A percentile compares a stretch with the other conserved stretches of the same genome.
These are phyloP conservation scores for Metrosideros polymorpha DNA, from an alignment of 441 rosid species.

Conservation along the genomic window DNA sequence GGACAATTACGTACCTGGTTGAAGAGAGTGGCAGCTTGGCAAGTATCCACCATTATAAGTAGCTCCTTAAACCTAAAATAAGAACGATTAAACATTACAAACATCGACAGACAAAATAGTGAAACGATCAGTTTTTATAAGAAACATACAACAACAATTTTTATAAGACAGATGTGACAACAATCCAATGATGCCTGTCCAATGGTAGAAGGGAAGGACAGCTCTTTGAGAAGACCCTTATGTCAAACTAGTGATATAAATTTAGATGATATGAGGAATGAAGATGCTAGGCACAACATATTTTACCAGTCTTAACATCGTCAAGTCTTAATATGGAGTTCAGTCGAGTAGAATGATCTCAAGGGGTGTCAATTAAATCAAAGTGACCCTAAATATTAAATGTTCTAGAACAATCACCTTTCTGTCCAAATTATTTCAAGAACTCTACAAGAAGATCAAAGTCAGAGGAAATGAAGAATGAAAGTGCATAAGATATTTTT, in stretches of 20 bases:
- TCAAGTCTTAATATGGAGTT: background rate
- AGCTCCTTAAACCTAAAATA: conserved; percentile 80
- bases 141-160: too few species aligned
- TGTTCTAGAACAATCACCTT: background rate
- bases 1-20: conserved; percentile 51
- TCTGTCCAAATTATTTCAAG: background rate
- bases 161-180: background rate
- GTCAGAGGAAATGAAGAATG: background rate
- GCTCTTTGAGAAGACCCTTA: background rate
- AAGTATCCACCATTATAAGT: conserved; percentile 95
- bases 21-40: conserved; percentile 98
- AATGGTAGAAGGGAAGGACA: background rate
- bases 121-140: conserved; percentile 2
- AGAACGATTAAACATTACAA: background rate
- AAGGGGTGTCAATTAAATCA: background rate
- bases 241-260: background rate
- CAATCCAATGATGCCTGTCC: background rate
- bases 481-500: background rate
- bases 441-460: background rate
- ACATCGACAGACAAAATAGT: background rate
- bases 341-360: background rate
- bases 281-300: background rate
- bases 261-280: background rate
- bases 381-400: background rate
- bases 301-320: background rate